Conservation (phyloP, 495 filamentous ascomycete species). For the Clavariopsis aquatica region DNA sequence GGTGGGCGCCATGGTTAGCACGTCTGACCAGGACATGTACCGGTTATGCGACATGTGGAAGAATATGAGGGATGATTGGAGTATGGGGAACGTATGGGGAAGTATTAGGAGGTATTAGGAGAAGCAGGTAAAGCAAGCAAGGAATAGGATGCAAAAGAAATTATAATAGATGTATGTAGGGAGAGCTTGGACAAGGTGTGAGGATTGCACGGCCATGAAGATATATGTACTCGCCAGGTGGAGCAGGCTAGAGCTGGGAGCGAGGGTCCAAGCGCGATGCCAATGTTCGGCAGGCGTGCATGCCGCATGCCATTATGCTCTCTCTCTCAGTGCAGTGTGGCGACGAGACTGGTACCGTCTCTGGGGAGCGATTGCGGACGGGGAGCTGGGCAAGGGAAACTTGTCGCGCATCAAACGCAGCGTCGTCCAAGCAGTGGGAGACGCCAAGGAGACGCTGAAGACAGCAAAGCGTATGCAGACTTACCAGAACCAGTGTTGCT, state of each 20-base stretch:
- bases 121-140: slow-evolving; percentile 2
- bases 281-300: slow-evolving; percentile 15
- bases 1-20: slow-evolving; percentile 35
- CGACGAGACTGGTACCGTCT: slow-evolving; percentile 29
- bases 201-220: slow-evolving; percentile 31
- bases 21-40: slow-evolving; percentile 38
- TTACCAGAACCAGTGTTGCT: slow-evolving; percentile 36
- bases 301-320: slow-evolving; percentile 30
- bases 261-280: slow-evolving; percentile 19
- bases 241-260: background rate
- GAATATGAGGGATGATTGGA: slow-evolving; percentile 1
- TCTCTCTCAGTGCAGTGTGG: background rate
- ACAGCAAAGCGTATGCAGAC: slow-evolving; percentile 15
- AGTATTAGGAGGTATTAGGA: slow-evolving; percentile 9
- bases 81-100: background rate
- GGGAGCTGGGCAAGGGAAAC: slow-evolving; percentile 2
- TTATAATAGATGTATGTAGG: slow-evolving; percentile 33
- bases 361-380: slow-evolving; percentile 26
- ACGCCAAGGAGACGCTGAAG: slow-evolving; percentile 14
- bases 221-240: slow-evolving; percentile 14
- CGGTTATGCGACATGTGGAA: slow-evolving; percentile 36
- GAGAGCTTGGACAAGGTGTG: slow-evolving; percentile 31
- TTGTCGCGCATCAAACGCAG: no score
- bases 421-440: background rate
- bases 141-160: slow-evolving; percentile 27